Evolutionary conservation across 257 asterid genomes (phyloP).

Genomic region (Lithospermum erythrorhizon): DNA sequence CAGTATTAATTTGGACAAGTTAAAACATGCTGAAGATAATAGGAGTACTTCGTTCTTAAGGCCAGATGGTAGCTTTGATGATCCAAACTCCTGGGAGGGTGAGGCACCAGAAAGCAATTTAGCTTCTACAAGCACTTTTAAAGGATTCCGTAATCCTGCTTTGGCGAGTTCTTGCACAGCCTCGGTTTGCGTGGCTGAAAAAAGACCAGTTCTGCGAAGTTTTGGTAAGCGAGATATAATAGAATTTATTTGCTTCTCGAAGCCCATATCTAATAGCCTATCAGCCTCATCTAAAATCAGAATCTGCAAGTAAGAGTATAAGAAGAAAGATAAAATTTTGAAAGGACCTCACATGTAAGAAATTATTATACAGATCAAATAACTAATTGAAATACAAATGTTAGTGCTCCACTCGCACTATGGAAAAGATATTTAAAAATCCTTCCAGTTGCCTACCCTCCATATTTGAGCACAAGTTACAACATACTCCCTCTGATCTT

Average conservation of each 20-base stretch:
- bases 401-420: background rate
- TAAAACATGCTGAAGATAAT: background rate
- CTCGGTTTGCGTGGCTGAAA: constrained; percentile 91
- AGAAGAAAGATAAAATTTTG: background rate
- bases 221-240: constrained; percentile 77
- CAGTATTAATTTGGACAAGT: background rate
- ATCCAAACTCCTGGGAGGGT: constrained; percentile 35
- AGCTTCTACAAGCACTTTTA: constrained; percentile 64
- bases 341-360: background rate
- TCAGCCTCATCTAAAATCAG: constrained; percentile 96
- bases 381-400: background rate
- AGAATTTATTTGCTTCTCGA: constrained; percentile 74
- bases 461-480: too few species aligned
- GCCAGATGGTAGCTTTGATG: constrained; percentile 79
- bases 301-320: constrained; percentile 37
- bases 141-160: constrained; percentile 89
- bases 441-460: too few species aligned
- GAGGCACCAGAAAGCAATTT: constrained; percentile 35
- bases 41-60: constrained; percentile 64
- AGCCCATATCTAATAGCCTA: constrained; percentile 89
- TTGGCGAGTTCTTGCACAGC: constrained; percentile 86
- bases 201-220: constrained; percentile 90
- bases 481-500: too few species aligned
- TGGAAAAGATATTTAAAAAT: background rate
- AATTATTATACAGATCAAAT: background rate